Conservation (phyloP, 179 eudicot species). For the Silene noctiflora region DNA sequence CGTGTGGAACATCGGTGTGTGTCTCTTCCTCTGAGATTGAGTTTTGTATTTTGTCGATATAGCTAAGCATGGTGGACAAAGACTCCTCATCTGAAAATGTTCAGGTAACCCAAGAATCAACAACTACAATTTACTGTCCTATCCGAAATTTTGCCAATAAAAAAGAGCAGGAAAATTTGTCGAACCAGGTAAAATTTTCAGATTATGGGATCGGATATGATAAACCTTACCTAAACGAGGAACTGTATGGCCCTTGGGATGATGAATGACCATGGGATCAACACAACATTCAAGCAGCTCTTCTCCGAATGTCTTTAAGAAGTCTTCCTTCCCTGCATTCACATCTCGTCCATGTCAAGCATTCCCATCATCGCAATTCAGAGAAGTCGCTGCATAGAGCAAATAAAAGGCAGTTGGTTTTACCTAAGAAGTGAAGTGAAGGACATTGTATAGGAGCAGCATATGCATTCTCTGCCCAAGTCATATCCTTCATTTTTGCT, state of each 20-base stretch:
- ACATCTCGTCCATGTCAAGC: not conserved
- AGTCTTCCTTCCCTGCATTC: slow-evolving; percentile 56
- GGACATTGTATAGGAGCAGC: slow-evolving; percentile 47
- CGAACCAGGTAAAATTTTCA: no score
- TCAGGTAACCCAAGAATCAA: not conserved
- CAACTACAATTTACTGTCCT: no score
- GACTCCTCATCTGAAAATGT: slow-evolving; percentile 54
- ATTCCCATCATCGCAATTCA: not conserved
- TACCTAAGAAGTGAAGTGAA: slow-evolving; percentile 84
- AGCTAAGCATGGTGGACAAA: slow-evolving; percentile 43
- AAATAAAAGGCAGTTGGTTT: not conserved
- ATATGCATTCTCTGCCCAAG: slow-evolving; percentile 51
- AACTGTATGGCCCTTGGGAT: slow-evolving; percentile 74
- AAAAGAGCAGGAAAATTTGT: no score
- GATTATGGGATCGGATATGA: no score
- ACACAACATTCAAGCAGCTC: slow-evolving; percentile 48
- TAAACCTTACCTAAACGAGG: slow-evolving; percentile 51
- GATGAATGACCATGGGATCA: slow-evolving; percentile 57
- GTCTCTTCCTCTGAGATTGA: slow-evolving; percentile 21
- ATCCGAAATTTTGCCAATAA: no score
- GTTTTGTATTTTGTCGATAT: slow-evolving; percentile 54
- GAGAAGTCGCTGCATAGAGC: not conserved
- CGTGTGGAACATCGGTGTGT: not conserved
- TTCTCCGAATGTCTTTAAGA: slow-evolving; percentile 54
- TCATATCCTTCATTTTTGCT: slow-evolving; percentile 47